Base-by-base conservation (phyloP, 2,329 filamentous ascomycete species). In the Ciborinia camelliae region DNA sequence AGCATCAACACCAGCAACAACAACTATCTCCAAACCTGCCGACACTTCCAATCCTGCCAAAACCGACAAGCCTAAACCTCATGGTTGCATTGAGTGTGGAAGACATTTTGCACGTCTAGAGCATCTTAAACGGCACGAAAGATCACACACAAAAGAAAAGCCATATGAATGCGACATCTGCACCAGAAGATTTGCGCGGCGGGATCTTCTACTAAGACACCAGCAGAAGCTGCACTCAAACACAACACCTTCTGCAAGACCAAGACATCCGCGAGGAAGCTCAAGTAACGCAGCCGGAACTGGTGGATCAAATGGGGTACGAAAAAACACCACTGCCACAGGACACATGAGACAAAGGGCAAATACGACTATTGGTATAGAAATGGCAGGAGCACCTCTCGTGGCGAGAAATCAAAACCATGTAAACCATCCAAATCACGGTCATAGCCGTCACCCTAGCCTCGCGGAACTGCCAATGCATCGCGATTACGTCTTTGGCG, bases 141-240 rank as follows among this genome's bases (percentile, higher is more conserved):
- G 95, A 68, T 97, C 92, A n/a, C 93, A 97, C 76, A 97, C 93
- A 52, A 97, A 99, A 63, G 75, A 99, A 80, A 99, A 99, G 81
- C 95, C 95, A 0, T 99, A 99, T 73, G 92, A 97, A 78, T 99
- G 95, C 74, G 91, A 92, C 35, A 92, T 98, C 77, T 99, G 95
- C 78, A 85, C 91, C 45, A 82, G 95, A 79, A 98, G 95, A 79
- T 99, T 99, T 78, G 95, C 95, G 66, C 87, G 95, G 67, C 87
- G 95, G 70, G 95, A 99, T 77, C 79, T 99, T 71, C 84, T 99
- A 63, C 81, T 99, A 70, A 87, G 95, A 66, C 95, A 99, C 79
- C 95, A 99, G 82, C 95, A 99, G 82, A 99, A 99, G 82, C 85
- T 99, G 55, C 95, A 99, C 76, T 92, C 96, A 83, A 92, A 92